These are phyloP conservation scores for Atkinsonella hypoxylon DNA, from an alignment of 2,329 filamentous ascomycete species.

Conservation along the genomic window DNA sequence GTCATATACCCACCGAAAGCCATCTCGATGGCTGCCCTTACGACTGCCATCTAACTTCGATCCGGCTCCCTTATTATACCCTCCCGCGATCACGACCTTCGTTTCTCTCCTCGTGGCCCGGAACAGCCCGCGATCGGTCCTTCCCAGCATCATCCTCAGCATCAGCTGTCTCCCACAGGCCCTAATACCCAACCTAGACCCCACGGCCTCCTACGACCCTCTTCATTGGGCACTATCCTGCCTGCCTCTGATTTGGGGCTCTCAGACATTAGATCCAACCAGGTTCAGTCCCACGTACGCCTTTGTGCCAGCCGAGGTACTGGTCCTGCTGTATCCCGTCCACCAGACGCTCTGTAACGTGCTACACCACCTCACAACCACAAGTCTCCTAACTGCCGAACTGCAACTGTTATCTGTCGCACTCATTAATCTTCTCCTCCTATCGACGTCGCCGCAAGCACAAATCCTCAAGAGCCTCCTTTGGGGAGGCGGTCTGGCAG, in stretches of 20 bases:
- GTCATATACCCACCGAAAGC: slow-evolving; percentile 28
- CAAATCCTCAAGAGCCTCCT: slow-evolving; percentile 76
- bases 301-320: slow-evolving; percentile 37
- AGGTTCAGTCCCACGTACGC: slow-evolving; percentile 26
- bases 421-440: slow-evolving; percentile 68
- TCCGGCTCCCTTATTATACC: slow-evolving; percentile 83
- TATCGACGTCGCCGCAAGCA: slow-evolving; percentile 70
- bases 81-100: slow-evolving; percentile 61
- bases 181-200: slow-evolving; percentile 54
- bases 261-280: slow-evolving; percentile 10
- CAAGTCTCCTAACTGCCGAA: slow-evolving; percentile 77
- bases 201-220: slow-evolving; percentile 45
- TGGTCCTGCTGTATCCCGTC: slow-evolving; percentile 64
- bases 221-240: slow-evolving; percentile 73
- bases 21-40: slow-evolving; percentile 29
- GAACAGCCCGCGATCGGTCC: slow-evolving; percentile 46
- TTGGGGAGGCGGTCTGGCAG: slow-evolving; percentile 68
- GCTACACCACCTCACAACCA: slow-evolving; percentile 72
- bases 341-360: slow-evolving; percentile 66
- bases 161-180: slow-evolving; percentile 64
- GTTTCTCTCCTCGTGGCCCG: slow-evolving; percentile 63
- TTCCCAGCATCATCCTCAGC: slow-evolving; percentile 73
- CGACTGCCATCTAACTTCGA: slow-evolving; percentile 69
- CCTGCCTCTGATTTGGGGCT: slow-evolving; percentile 43
- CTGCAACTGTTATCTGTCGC: slow-evolving; percentile 75